phyloP scores from a whole-genome alignment of 1,139 yeast genomes.

The Pichia sorboxylosa region DNA sequence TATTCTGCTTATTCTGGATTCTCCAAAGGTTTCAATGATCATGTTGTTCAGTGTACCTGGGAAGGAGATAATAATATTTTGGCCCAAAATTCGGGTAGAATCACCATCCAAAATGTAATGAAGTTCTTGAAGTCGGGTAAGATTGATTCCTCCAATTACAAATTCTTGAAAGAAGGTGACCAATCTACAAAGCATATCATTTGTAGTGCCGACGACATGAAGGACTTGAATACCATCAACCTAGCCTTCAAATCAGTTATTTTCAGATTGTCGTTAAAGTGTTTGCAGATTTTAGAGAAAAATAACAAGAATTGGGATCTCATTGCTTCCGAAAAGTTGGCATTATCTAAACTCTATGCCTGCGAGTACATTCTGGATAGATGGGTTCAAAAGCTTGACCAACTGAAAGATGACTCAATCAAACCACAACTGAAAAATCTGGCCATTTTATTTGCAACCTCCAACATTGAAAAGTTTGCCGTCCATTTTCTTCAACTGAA shows the following conservation, averaged over 20 bases:
- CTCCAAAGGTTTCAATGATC: conserved; percentile 79
- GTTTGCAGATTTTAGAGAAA: conserved; percentile 32
- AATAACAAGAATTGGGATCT: conserved; percentile 41
- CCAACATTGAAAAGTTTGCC: conserved; percentile 64
- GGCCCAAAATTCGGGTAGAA: conserved; percentile 74
- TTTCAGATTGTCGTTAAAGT: conserved; percentile 36
- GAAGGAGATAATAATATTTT: conserved; percentile 91
- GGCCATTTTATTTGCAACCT: conserved; percentile 52
- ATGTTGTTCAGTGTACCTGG: conserved; percentile 97
- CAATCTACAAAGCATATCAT: conserved; percentile 17
- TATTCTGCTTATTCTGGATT: conserved; percentile 84
- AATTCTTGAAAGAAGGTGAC: conserved; percentile 16
- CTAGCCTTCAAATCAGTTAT: conserved; percentile 34
- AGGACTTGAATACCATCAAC: conserved; percentile 22
- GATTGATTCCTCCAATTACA: conserved; percentile 17
- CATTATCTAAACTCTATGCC: conserved; percentile 53
- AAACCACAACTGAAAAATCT: conserved; percentile 32
- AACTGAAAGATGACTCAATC: conserved; percentile 19
- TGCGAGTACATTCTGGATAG: conserved; percentile 41
- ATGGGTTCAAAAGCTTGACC: conserved; percentile 27
- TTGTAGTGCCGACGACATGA: conserved; percentile 24
- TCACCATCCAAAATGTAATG: conserved; percentile 47
- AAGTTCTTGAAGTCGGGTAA: conserved; percentile 26
- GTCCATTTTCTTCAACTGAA: conserved; percentile 64
- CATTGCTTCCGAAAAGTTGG: conserved; percentile 48